phyloP scores from a whole-genome alignment of 2,329 filamentous ascomycete species.

The Ophiostoma triangulosporum region DNA sequence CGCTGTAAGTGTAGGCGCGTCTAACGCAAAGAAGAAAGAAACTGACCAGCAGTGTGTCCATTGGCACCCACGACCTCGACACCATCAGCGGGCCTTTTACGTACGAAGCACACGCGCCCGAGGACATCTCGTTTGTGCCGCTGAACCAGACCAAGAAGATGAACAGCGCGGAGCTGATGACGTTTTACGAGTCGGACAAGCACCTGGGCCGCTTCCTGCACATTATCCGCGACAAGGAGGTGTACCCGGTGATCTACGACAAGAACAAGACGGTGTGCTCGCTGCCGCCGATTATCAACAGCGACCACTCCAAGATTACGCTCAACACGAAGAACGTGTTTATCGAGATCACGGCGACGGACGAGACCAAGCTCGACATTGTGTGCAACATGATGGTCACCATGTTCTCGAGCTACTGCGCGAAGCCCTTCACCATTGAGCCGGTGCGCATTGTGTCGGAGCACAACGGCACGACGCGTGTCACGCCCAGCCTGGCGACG shows the following conservation, averaged over 20 bases:
- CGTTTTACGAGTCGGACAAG: conserved; percentile 89
- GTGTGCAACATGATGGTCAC: conserved; percentile 70
- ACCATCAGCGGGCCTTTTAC: conserved; percentile 90
- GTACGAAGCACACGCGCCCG: conserved; percentile 84
- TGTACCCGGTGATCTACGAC: conserved; percentile 94
- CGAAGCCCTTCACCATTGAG: conserved; percentile 82
- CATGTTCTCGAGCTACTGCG: conserved; percentile 92
- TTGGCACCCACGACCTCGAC: conserved; percentile 93
- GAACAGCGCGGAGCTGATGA: conserved; percentile 79
- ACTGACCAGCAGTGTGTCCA: conserved; percentile 48
- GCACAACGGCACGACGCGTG: conserved; percentile 72
- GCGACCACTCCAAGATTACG: conserved; percentile 91
- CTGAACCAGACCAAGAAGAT: conserved; percentile 86
- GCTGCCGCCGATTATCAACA: conserved; percentile 94
- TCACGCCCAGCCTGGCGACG: conserved; percentile 69
- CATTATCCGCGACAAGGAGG: conserved; percentile 85
- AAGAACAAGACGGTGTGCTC: conserved; percentile 78
- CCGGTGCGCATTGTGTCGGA: conserved; percentile 84
- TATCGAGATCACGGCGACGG: conserved; percentile 88
- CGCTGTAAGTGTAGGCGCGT: conserved; percentile 33
- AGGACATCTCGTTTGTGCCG: conserved; percentile 80
- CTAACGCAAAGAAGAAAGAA: neutral
- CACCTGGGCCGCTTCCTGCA: conserved; percentile 70
- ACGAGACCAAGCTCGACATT: conserved; percentile 91
- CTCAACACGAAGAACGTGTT: conserved; percentile 85